These are phyloP conservation scores for Ilyonectria robusta DNA, from an alignment of 2,329 filamentous ascomycete genomes.

Conservation along the genomic window DNA sequence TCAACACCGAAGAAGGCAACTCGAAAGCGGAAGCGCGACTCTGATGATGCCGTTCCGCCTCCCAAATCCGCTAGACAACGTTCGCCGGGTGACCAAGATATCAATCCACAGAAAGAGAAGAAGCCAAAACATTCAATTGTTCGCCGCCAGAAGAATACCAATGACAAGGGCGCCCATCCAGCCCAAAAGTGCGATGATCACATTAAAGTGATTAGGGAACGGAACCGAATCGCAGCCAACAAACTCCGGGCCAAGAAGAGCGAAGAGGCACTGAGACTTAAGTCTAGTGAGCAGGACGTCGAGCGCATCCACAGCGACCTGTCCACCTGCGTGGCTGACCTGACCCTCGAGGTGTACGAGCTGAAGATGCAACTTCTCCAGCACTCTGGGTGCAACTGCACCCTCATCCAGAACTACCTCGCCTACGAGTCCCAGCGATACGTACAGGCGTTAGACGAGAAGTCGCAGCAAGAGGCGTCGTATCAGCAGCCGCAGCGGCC, in stretches of 20 bases:
- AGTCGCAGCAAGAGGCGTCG: background rate
- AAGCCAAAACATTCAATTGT: background rate
- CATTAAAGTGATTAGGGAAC: conserved; percentile 22
- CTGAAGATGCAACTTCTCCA: conserved; percentile 45
- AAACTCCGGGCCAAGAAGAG: conserved; percentile 44
- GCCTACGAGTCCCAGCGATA: conserved; percentile 36
- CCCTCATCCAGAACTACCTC: conserved; percentile 44
- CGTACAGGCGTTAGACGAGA: conserved; percentile 14
- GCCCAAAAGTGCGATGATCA: background rate
- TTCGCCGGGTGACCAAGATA: background rate
- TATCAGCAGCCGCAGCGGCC: too few species aligned
- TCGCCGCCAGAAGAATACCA: background rate
- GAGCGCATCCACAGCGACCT: conserved; percentile 36
- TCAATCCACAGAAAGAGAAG: too few species aligned
- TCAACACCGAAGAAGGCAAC: background rate
- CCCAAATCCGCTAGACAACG: background rate
- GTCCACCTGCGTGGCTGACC: conserved; percentile 16
- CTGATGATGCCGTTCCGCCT: background rate
- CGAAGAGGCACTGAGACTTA: conserved; percentile 33
- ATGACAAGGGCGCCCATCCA: background rate
- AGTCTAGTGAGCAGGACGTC: conserved; percentile 35
- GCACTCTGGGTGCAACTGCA: conserved; percentile 43
- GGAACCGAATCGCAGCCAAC: conserved; percentile 47
- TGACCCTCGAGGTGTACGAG: conserved; percentile 37
- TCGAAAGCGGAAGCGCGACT: background rate